Conservation (phyloP, 164 flowering plant species). For the Nymphaea colorata region DNA sequence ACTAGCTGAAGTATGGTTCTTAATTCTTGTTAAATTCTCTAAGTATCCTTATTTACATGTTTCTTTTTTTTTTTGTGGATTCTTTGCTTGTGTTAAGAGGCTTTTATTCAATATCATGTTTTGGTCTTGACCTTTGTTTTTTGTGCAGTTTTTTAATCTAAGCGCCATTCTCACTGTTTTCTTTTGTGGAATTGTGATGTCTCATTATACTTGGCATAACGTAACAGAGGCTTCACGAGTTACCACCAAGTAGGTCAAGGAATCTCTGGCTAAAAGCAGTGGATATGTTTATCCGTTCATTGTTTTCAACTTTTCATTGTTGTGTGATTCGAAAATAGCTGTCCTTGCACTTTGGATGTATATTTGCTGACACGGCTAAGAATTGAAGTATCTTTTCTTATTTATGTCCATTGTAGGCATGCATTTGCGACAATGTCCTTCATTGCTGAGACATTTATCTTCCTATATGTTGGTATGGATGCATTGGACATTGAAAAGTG, state of each 20-base stretch:
- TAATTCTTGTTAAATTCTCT: not conserved
- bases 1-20: constrained; percentile 51
- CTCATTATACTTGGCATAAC: constrained; percentile 54
- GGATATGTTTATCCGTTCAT: not conserved
- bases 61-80: not conserved
- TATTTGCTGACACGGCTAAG: too few species aligned
- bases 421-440: constrained; percentile 82
- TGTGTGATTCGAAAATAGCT: not conserved
- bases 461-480: constrained; percentile 91
- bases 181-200: constrained; percentile 57
- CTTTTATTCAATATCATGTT: not conserved
- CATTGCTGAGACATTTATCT: constrained; percentile 72
- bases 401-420: constrained; percentile 39
- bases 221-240: constrained; percentile 42
- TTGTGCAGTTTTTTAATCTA: constrained; percentile 52
- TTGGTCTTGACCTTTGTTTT: not conserved
- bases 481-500: constrained; percentile 88
- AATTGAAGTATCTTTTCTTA: not conserved
- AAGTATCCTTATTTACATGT: not conserved
- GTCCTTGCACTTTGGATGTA: not conserved
- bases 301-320: not conserved
- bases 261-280: not conserved
- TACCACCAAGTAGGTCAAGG: constrained; percentile 25
- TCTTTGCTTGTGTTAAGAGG: not conserved
- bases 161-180: constrained; percentile 49